phyloP scores from a whole-genome alignment of 345 rosid species.

The Litchi chinensis region DNA sequence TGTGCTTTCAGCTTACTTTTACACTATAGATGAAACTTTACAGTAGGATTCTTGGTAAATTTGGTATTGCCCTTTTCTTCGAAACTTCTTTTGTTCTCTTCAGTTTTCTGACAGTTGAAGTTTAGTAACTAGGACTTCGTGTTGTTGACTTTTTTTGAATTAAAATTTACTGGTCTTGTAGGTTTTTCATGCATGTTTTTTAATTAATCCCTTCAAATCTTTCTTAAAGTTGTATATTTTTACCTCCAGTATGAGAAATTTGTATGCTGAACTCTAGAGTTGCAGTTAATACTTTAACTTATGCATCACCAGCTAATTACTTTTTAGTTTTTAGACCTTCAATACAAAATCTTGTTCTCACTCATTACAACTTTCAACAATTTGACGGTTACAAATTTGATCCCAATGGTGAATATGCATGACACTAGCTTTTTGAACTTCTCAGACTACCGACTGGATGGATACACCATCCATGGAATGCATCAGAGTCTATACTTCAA shows the following conservation, averaged over 20 bases:
- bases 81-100: background rate
- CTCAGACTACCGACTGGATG: constrained; percentile 95
- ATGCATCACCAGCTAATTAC: constrained; percentile 5
- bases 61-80: background rate
- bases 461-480: constrained; percentile 99
- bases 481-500: constrained; percentile 87
- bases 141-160: background rate
- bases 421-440: constrained; percentile 97
- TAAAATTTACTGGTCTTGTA: background rate
- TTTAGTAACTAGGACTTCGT: too few relatives aligned
- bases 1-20: background rate
- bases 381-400: constrained; percentile 93
- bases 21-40: background rate
- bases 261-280: background rate
- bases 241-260: background rate
- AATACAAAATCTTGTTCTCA: constrained; percentile 1
- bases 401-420: constrained; percentile 88
- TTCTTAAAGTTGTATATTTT: too few relatives aligned
- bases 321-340: background rate
- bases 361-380: constrained; percentile 38
- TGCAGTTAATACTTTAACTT: background rate
- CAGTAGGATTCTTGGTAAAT: background rate
- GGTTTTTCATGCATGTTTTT: too few relatives aligned
- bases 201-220: too few relatives aligned
- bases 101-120: background rate